Evolutionary conservation across 2,329 filamentous ascomycete genomes (phyloP).

Genomic region (Capronia americana): DNA sequence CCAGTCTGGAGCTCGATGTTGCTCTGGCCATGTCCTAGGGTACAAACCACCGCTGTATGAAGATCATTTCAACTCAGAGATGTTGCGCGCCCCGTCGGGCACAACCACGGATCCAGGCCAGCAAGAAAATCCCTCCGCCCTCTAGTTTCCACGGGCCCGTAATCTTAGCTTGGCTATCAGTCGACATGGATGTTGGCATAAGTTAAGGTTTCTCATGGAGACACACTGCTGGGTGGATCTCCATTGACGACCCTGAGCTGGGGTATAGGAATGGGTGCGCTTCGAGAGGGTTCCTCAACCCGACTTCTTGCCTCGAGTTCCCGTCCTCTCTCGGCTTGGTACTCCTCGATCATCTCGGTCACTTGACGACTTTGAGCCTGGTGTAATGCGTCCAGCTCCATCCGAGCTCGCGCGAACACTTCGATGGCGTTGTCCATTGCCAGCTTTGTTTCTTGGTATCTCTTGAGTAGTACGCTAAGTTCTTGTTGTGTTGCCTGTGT

Average conservation of each 20-base stretch:
- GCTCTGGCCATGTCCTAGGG: not conserved
- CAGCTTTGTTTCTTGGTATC: conserved; percentile 22
- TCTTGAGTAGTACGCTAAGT: conserved; percentile 15
- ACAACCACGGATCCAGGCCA: not conserved
- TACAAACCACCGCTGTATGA: not conserved
- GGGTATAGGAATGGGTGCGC: conserved; percentile 7
- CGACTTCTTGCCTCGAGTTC: conserved; percentile 1
- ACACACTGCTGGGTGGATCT: conserved; percentile 6
- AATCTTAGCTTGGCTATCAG: not conserved
- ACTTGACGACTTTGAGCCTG: conserved; percentile 17
- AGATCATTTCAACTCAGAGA: not conserved
- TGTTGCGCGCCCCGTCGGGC: not conserved
- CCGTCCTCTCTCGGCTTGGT: conserved; percentile 4
- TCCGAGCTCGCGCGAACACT: conserved; percentile 14
- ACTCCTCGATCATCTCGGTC: conserved; percentile 17
- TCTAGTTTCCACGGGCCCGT: not conserved
- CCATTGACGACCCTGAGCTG: conserved; percentile 17
- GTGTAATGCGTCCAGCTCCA: conserved; percentile 19
- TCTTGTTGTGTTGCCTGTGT: conserved; percentile 7
- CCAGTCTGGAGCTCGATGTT: not conserved
- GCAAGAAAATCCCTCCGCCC: not conserved
- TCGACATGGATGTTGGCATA: not conserved
- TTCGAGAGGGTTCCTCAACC: conserved; percentile 15
- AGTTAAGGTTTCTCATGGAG: not conserved
- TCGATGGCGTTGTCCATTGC: conserved; percentile 19